Conservation (phyloP, 139 green algal genomes). For the Coccomyxa sp. region DNA sequence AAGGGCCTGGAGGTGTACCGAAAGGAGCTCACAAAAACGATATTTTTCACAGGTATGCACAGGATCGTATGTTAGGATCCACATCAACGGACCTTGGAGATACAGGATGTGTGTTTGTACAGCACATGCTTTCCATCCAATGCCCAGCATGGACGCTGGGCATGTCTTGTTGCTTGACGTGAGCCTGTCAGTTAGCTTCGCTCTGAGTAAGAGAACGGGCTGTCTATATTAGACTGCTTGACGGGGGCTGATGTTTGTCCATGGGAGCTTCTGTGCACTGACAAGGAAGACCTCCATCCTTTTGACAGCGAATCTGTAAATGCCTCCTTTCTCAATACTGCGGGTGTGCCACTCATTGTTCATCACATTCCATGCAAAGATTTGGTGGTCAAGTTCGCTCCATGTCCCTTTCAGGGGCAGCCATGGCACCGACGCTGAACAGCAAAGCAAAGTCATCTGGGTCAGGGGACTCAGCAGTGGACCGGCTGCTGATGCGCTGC, state of each 20-base stretch:
- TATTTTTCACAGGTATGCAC: conserved; percentile 14
- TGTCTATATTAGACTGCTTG: too few relatives aligned
- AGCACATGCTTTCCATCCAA: not conserved
- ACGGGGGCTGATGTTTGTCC: too few relatives aligned
- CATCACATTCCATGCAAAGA: too few relatives aligned
- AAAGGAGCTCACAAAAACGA: conserved; percentile 31
- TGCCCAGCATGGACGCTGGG: not conserved
- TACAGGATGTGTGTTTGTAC: not conserved
- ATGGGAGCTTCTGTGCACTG: too few relatives aligned
- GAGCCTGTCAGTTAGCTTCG: too few relatives aligned
- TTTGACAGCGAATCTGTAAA: too few relatives aligned
- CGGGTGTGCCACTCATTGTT: too few relatives aligned
- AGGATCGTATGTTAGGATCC: not conserved
- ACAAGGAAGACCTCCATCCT: too few relatives aligned
- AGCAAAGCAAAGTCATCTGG: not conserved
- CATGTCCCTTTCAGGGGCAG: conserved; percentile 12
- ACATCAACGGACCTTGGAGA: not conserved
- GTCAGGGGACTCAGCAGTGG: conserved; percentile 19
- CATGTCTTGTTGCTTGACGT: too few relatives aligned
- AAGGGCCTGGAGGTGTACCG: conserved; percentile 35
- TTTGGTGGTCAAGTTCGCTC: too few relatives aligned
- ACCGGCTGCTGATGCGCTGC: conserved; percentile 56
- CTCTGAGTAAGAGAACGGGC: too few relatives aligned
- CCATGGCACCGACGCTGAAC: conserved; percentile 64
- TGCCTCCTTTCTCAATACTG: too few relatives aligned